phyloP scores from a whole-genome alignment of 768 basidiomycete species.

The Coprinopsis marcescibilis region DNA sequence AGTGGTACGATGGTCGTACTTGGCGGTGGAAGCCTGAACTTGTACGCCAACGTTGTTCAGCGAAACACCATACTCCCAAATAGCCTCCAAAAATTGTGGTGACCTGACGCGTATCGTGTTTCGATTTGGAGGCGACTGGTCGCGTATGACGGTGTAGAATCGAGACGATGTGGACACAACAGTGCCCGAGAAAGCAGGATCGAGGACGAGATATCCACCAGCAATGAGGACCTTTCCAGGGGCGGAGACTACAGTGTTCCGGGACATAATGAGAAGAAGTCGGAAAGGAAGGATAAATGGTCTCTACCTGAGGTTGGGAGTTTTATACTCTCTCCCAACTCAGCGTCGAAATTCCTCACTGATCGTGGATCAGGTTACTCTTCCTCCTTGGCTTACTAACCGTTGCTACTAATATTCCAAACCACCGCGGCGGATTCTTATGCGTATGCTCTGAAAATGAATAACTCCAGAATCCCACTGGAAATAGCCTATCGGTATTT shows the following conservation, averaged over 20 bases:
- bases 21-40: conserved; percentile 29
- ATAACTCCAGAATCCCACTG: conserved; percentile 6
- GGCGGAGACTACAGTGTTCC: conserved; percentile 73
- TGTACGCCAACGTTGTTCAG: conserved; percentile 27
- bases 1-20: conserved; percentile 28
- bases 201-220: conserved; percentile 96
- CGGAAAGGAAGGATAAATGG: conserved; percentile 11
- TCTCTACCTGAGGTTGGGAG: not conserved
- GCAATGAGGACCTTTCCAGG: conserved; percentile 95
- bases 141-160: conserved; percentile 78
- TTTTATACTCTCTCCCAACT: conserved; percentile 12
- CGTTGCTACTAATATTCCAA: not conserved
- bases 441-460: too few relatives aligned
- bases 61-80: conserved; percentile 65
- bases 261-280: conserved; percentile 30
- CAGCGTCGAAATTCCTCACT: conserved; percentile 5
- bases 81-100: conserved; percentile 82
- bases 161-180: conserved; percentile 91
- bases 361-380: conserved; percentile 2
- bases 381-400: conserved; percentile 2
- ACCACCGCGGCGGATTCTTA: conserved; percentile 1
- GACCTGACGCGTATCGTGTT: conserved; percentile 70
- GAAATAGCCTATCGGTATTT: not conserved
- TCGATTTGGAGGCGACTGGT: conserved; percentile 23
- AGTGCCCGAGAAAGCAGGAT: conserved; percentile 76